phyloP scores from a whole-genome alignment of 2,329 filamentous ascomycete species.

The Penicillium crustosum region DNA sequence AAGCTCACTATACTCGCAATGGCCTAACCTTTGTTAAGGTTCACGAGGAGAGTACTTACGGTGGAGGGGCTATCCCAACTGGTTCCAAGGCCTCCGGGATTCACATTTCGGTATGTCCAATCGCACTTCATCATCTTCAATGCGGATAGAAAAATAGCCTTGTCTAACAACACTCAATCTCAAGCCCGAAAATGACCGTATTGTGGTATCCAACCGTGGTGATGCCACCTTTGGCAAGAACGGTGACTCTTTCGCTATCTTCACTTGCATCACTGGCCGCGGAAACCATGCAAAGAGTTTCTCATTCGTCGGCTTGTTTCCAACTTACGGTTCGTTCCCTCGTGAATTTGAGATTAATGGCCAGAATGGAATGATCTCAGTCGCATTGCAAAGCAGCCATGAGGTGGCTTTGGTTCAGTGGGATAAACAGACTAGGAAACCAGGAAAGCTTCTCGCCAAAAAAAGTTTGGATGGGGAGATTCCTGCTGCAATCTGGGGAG shows the following conservation, averaged over 20 bases:
- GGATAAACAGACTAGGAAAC: constrained; percentile 56
- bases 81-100: constrained; percentile 19
- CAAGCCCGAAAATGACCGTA: constrained; percentile 17
- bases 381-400: constrained; percentile 57
- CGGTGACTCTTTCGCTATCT: constrained; percentile 19
- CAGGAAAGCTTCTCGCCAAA: constrained; percentile 42
- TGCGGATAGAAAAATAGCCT: not conserved
- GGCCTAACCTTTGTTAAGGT: constrained; percentile 14
- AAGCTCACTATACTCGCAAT: constrained; percentile 12
- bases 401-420: constrained; percentile 60
- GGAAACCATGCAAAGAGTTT: not conserved
- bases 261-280: constrained; percentile 5
- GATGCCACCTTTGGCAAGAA: constrained; percentile 16
- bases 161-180: not conserved
- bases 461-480: constrained; percentile 14
- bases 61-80: constrained; percentile 2
- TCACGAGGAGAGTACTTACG: constrained; percentile 15
- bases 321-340: constrained; percentile 62
- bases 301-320: constrained; percentile 54
- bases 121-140: not conserved
- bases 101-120: constrained; percentile 12
- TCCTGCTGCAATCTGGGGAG: constrained; percentile 14
- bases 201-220: constrained; percentile 17
- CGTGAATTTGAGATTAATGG: constrained; percentile 65
- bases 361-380: constrained; percentile 55